Percentiles rank a stretch among this genome's conserved stretches.
These are phyloP conservation scores for Abortiporus biennis DNA, from an alignment of 1,284 basidiomycete species.

Conservation along the genomic window DNA sequence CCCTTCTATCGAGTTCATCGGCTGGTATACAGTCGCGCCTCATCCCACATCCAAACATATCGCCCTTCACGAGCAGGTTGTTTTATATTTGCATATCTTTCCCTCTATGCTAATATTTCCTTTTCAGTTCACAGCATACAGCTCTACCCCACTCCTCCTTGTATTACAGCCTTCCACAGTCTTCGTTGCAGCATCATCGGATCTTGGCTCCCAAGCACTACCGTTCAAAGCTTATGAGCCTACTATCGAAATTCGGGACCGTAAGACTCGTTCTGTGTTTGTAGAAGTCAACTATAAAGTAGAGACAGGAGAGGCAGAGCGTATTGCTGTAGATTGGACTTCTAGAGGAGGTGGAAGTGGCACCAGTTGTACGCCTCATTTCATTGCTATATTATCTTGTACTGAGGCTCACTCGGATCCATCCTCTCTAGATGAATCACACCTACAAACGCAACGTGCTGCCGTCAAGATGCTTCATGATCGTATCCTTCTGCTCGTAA, in stretches of 20 bases:
- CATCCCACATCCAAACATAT: slow-evolving; percentile 72
- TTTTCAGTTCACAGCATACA: slow-evolving; percentile 62
- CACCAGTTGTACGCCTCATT: slow-evolving; percentile 56
- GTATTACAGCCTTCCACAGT: slow-evolving; percentile 55
- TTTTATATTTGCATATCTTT: slow-evolving; percentile 5
- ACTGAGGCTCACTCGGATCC: background rate
- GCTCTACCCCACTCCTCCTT: slow-evolving; percentile 72
- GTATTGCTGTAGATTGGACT: slow-evolving; percentile 96
- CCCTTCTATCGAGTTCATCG: slow-evolving; percentile 92
- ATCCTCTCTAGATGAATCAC: slow-evolving; percentile 47
- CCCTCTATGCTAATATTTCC: slow-evolving; percentile 2
- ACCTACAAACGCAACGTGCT: slow-evolving; percentile 86
- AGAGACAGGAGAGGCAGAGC: slow-evolving; percentile 97
- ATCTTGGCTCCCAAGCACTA: slow-evolving; percentile 60
- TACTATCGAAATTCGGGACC: slow-evolving; percentile 75
- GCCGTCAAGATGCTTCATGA: slow-evolving; percentile 96
- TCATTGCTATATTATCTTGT: background rate
- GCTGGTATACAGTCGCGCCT: slow-evolving; percentile 90
- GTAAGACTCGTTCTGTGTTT: slow-evolving; percentile 73
- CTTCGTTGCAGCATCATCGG: slow-evolving; percentile 42
- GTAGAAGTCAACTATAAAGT: slow-evolving; percentile 80
- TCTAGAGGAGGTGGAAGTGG: slow-evolving; percentile 85
- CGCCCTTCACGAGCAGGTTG: slow-evolving; percentile 79
- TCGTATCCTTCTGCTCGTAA: slow-evolving; percentile 76
- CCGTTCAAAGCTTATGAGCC: slow-evolving; percentile 90